Evolutionary conservation across 805 yeast genomes (phyloP).

Genomic region (Nakazawaea populi): DNA sequence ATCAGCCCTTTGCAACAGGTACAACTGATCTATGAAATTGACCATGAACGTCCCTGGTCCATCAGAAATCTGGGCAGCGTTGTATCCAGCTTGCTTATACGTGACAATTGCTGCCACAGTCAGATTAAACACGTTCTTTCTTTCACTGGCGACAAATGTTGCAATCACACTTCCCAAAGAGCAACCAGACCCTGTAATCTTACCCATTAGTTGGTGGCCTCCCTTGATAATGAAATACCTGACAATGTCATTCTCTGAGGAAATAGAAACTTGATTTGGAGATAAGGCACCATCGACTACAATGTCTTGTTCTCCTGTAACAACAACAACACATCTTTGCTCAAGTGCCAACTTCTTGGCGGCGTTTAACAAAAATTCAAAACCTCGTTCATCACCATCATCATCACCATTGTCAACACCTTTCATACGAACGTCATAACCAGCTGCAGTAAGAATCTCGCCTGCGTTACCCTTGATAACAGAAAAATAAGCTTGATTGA

Average conservation of each 20-base stretch:
- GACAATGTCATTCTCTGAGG: conserved; percentile 18
- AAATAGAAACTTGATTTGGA: conserved; percentile 12
- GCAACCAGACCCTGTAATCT: conserved; percentile 80
- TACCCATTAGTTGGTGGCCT: conserved; percentile 58
- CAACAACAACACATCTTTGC: conserved; percentile 55
- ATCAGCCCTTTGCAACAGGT: conserved; percentile 9
- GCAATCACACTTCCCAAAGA: conserved; percentile 71
- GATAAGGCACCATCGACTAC: conserved; percentile 37
- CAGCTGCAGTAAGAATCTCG: conserved; percentile 65
- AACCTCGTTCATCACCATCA: conserved; percentile 12
- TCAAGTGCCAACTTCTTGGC: conserved; percentile 45
- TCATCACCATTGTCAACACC: conserved; percentile 58
- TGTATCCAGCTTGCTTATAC: conserved; percentile 58
- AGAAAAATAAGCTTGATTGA: conserved; percentile 51
- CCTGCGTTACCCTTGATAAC: conserved; percentile 84
- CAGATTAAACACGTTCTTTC: conserved; percentile 34
- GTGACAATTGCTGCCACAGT: conserved; percentile 48
- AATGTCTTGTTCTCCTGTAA: conserved; percentile 59
- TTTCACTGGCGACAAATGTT: conserved; percentile 43
- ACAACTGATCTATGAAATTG: conserved; percentile 38
- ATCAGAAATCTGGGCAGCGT: conserved; percentile 35
- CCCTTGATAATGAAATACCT: conserved; percentile 37
- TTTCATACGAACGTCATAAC: conserved; percentile 43
- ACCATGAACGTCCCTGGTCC: conserved; percentile 55
- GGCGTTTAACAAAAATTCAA: conserved; percentile 27